phyloP scores from a whole-genome alignment of 2,329 filamentous ascomycete species.

The Paecilomyces fulvus region DNA sequence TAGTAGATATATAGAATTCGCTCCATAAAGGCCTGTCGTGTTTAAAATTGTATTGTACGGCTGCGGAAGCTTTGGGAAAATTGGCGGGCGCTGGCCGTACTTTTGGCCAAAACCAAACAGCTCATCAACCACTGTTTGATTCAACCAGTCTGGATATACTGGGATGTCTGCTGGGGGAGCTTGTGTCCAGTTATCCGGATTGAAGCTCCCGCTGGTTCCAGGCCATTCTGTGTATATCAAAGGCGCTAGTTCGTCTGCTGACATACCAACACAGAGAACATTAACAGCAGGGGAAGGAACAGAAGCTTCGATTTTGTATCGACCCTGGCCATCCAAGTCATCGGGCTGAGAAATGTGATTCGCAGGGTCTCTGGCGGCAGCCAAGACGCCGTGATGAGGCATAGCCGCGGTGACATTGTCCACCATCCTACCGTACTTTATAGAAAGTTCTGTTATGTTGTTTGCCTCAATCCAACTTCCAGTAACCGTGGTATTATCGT shows the following conservation, averaged over 20 bases:
- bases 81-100: conserved; percentile 44
- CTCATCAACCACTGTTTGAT: conserved; percentile 56
- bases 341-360: conserved; percentile 65
- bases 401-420: conserved; percentile 72
- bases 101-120: conserved; percentile 59
- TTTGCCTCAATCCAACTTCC: conserved; percentile 60
- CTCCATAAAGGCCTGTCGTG: conserved; percentile 32
- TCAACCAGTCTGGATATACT: conserved; percentile 38
- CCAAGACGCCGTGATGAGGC: conserved; percentile 63
- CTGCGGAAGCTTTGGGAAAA: conserved; percentile 48
- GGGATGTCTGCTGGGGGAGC: conserved; percentile 24
- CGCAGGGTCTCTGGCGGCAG: conserved; percentile 50
- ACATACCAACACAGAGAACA: conserved; percentile 63
- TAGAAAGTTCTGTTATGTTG: conserved; percentile 46
- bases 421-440: conserved; percentile 48
- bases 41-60: conserved; percentile 62
- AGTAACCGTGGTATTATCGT: conserved; percentile 63
- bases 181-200: conserved; percentile 19
- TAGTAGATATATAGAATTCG: conserved; percentile 58
- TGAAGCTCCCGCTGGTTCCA: conserved; percentile 17
- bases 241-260: conserved; percentile 49
- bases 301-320: conserved; percentile 59
- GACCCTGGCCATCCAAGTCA: conserved; percentile 56
- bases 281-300: conserved; percentile 64
- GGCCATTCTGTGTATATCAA: conserved; percentile 59